Base-by-base conservation (phyloP, 139 green algal species). In the Zygnema cylindricum region DNA sequence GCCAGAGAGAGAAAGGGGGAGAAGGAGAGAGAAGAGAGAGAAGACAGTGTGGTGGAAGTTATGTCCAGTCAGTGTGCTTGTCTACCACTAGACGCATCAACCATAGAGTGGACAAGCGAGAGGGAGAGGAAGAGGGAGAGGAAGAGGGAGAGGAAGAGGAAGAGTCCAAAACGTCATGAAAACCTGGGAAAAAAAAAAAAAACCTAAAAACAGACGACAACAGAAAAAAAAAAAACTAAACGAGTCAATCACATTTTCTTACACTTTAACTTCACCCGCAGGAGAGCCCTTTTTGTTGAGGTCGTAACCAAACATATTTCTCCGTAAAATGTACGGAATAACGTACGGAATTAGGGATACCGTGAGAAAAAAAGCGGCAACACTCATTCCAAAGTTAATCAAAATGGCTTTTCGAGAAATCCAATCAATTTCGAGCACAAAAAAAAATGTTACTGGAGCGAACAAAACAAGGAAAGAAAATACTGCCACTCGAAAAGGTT, bases 241-340 rank as follows among this genome's bases (percentile, higher is more conserved):
- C 71, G 21, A 16, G 36, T 3, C 21, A n/a, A 40, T 7, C 36
- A 43, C 71, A 16, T 82, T 85, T 25, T 79, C 88, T 88, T 69
- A 91, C 76, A 93, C 79, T 54, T 76, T 57, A 16, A 88, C 77
- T 1, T 89, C 81, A 16, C 91, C 91, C 39, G 33, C 81, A 36
- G 55, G 79, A 30, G 91, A 91, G 1, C 91, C 91, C 32, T 55
- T 30, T 69, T 93, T 93, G 83, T 93, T 93, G 3, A 93, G 88
- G 77, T 93, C 91, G 23, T 55, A 82, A 32, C 91, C 91, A 36
- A 87, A 90, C 81, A 92, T 77, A n/a, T 81, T 84, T 69, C 55
- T 86, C 63, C 78, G 57, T 43, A 92, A 41, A 49, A 91, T 69
- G 41, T 92, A 92, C 54, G 76, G 63, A 41, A 89, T 40, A 23